Evolutionary conservation across 306 rosid genomes (phyloP).

Genomic region (Astragalus membranaceus): DNA sequence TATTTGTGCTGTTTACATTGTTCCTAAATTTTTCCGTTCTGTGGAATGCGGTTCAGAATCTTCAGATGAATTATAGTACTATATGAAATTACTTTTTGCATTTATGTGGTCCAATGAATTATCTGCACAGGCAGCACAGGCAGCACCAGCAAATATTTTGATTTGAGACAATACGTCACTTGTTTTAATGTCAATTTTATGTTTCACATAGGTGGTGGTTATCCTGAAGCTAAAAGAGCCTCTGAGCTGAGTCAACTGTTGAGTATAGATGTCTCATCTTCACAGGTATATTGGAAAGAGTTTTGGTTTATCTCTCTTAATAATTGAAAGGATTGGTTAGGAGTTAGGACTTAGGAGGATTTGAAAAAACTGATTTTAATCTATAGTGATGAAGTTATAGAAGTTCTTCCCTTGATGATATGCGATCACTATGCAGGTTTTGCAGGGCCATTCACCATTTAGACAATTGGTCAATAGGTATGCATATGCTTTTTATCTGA

Average conservation of each 20-base stretch:
- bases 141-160: background rate
- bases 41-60: background rate
- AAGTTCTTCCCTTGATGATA: background rate
- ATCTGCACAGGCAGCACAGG: no score
- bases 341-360: background rate
- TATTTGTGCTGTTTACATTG: background rate
- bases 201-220: constrained; percentile 68
- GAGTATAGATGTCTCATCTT: constrained; percentile 56
- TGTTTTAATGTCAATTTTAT: background rate
- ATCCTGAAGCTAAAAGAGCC: constrained; percentile 84
- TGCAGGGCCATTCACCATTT: constrained; percentile 90
- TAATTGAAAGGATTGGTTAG: background rate
- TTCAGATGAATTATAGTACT: background rate
- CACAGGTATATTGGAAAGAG: constrained; percentile 44
- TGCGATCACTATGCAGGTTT: constrained; percentile 47
- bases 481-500: constrained; percentile 10
- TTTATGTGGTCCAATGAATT: background rate
- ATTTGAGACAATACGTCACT: background rate
- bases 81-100: background rate
- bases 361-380: background rate
- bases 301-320: no score
- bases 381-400: background rate
- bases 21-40: background rate
- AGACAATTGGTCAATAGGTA: constrained; percentile 73
- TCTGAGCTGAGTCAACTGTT: constrained; percentile 57